Evolutionary conservation across 106 monocot genomes (phyloP).

Genomic region (Dendrobium huoshanense): DNA sequence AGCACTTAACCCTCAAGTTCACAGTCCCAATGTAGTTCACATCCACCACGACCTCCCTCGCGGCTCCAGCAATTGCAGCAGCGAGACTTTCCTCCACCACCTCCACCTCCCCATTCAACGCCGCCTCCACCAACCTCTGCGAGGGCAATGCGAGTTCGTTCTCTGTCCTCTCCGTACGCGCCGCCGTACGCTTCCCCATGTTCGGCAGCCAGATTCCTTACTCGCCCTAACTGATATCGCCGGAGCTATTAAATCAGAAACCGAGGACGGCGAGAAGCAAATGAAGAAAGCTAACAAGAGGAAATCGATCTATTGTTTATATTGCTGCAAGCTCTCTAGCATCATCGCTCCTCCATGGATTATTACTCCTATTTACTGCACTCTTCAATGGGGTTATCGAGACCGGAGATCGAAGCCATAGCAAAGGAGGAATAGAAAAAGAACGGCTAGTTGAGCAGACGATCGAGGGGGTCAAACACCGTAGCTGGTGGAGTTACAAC

Average conservation of each 20-base stretch:
- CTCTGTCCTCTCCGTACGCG: neutral
- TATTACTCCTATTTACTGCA: neutral
- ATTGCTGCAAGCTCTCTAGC: neutral
- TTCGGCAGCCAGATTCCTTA: neutral
- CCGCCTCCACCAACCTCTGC: conserved; percentile 43
- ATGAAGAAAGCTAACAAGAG: no score
- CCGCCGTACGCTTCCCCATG: neutral
- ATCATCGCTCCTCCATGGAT: neutral
- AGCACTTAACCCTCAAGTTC: conserved; percentile 30
- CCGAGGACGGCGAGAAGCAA: neutral
- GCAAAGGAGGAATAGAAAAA: neutral
- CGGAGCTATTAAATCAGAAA: neutral
- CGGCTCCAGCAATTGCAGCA: neutral
- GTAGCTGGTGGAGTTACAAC: no score
- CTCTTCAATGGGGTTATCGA: neutral
- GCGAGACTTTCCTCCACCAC: conserved; percentile 22
- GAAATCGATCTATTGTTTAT: neutral
- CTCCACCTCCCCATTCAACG: conserved; percentile 28
- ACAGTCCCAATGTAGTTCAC: conserved; percentile 39
- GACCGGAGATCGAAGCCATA: neutral
- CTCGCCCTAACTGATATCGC: neutral
- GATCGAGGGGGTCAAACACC: neutral
- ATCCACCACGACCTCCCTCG: conserved; percentile 10
- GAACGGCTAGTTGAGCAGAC: neutral
- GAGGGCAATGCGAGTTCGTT: conserved; percentile 24